Evolutionary conservation across 441 rosid genomes (phyloP), one percentile per base, ranked within the genome.

Genomic region (Breynia disticha): DNA sequence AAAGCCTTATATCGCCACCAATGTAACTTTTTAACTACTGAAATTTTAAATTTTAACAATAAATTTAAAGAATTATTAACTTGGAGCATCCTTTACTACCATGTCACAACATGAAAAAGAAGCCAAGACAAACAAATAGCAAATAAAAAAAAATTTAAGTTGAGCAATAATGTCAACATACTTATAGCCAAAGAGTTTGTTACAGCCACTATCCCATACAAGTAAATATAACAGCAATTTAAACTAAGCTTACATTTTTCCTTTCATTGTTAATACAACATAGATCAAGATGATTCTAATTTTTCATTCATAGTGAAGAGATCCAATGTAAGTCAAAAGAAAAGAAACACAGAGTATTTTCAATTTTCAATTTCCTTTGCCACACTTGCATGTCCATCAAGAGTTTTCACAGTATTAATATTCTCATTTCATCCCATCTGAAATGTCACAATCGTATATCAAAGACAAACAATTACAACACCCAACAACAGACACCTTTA

Each of bases 361-460:
- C 46, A n/a, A 28, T n/a, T 55, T 52, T 62, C 21, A 42, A 13
- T 41, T 43, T 51, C 50, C 48, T 42, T 11, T 14, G 6, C 13
- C 44, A 50, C 42, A 46, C 42, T 28, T 28, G 35, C 5, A 56
- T 43, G 47, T 28, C 35, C 8, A 4, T 28, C 5, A 4, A 28
- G 35, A 28, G 35, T 28, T 28, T 28, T 28, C 8, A 28, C 35
- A 9, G 35, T 28, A 28, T 28, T 28, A 28, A 28, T 1, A 28
- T 5, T 28, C 35, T 28, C 35, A 28, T 28, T 28, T 28, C 8
- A 28, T 28, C 1, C 1, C 35, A 28, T 28, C 35, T 28, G 8
- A 28, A 28, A 9, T 28, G 35, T 2, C 35, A 28, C 8, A 28
- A 9, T 28, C 35, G 8, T 28, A 28, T 9, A 28, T 28, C 35